Evolutionary conservation across 2,329 filamentous ascomycete genomes (phyloP), one percentile per base, ranked within the genome.

Genomic region (Cladosporium sp.): DNA sequence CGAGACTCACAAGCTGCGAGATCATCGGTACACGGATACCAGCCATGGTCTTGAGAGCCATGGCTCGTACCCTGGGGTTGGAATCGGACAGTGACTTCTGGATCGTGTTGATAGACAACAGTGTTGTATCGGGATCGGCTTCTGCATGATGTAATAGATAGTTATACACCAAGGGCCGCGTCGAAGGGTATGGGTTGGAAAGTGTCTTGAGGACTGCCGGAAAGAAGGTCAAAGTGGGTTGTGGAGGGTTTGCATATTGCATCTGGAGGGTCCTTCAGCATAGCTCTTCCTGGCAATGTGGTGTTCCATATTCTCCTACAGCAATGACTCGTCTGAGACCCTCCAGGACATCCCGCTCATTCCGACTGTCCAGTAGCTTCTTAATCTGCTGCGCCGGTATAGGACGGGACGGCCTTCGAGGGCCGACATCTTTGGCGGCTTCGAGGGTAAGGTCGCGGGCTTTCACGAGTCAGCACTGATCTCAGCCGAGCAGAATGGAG

Each of bases 141-240:
- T 97, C 94, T 73, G 94, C 94, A 82, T 99, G 92, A 72, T 95
- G 90, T 61, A 97, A 88, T 62, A 99, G 86, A 76, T 97, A 99
- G 72, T 97, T 96, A 80, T 99, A 99, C 63, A 99, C 94, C 58
- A 99, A 86, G 75, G 97, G 97, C 77, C 97, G 95, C 75, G 97
- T 92, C 70, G 96, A 92, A 68, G 97, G 83, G 69, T 92, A 96
- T 14, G 92, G 89, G 38, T 90, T 96, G 28, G 93, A 93, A 60
- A 97, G 91, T 68, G 97, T 99, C 79, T 99, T 99, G 73, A 99
- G 91, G 58, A 99, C 89, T 22, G 92, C 89, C n/a, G 93, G 96
- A 80, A 99, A 99, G 81, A 93, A 96, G 20, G 90, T 87, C 2
- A 96, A 82, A 59, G 92, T 96, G 66, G 90, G 88, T 73, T 95